These are phyloP conservation scores for Imleria badia DNA, from an alignment of 768 basidiomycete species.

Conservation along the genomic window DNA sequence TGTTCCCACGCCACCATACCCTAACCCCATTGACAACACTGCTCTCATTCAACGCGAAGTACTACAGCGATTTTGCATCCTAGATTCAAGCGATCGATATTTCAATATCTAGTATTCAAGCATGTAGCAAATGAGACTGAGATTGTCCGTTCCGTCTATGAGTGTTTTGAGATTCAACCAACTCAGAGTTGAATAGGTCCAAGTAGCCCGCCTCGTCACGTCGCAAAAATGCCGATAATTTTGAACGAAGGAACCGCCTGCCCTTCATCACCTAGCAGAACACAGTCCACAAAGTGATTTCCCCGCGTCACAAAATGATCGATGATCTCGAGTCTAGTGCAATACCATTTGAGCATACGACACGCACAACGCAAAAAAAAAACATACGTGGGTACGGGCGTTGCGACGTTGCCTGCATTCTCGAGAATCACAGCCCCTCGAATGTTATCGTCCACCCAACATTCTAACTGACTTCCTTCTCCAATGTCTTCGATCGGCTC, in stretches of 20 bases:
- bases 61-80: too few species aligned
- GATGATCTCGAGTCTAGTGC: conserved; percentile 72
- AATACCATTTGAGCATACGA: conserved; percentile 1
- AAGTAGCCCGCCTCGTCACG: conserved; percentile 38
- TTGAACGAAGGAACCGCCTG: conserved; percentile 78
- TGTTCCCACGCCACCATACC: conserved; percentile 22
- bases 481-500: conserved; percentile 61
- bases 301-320: conserved; percentile 84
- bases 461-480: conserved; percentile 72
- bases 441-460: conserved; percentile 98
- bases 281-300: conserved; percentile 92
- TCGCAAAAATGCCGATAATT: conserved; percentile 87
- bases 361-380: neutral
- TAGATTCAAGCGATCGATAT: too few species aligned
- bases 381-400: conserved; percentile 67
- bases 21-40: too few species aligned
- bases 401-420: conserved; percentile 68
- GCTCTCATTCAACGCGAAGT: too few species aligned
- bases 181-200: neutral
- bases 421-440: conserved; percentile 71
- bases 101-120: neutral
- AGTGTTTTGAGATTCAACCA: neutral
- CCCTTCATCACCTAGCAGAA: conserved; percentile 86
- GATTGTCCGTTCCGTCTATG: neutral
- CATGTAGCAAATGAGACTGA: conserved; percentile 2